These are phyloP conservation scores for Cryptococcus maquisensis DNA, from an alignment of 1,284 basidiomycete genomes.

Conservation along the genomic window DNA sequence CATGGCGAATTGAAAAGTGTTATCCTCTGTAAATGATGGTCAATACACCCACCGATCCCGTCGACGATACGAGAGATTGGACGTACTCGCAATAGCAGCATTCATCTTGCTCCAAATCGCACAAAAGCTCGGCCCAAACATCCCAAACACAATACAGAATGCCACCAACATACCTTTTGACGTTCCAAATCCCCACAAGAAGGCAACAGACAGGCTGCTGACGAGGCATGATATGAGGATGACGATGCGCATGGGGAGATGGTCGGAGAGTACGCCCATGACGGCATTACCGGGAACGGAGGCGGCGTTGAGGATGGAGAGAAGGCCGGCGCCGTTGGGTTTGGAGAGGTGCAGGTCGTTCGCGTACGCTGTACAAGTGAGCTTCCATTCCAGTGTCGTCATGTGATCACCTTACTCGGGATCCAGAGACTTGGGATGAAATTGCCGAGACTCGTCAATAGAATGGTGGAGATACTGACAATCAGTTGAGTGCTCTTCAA, in stretches of 20 bases:
- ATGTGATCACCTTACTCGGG: slow-evolving; percentile 32
- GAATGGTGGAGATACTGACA: slow-evolving; percentile 34
- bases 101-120: slow-evolving; percentile 40
- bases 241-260: slow-evolving; percentile 30
- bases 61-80: neutral
- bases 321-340: slow-evolving; percentile 40
- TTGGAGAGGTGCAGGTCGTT: slow-evolving; percentile 31
- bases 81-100: slow-evolving; percentile 30
- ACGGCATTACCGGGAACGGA: slow-evolving; percentile 43
- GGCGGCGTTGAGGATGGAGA: slow-evolving; percentile 47
- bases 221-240: slow-evolving; percentile 38
- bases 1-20: slow-evolving; percentile 32
- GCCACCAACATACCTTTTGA: slow-evolving; percentile 25
- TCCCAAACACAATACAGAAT: slow-evolving; percentile 34
- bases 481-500: slow-evolving; percentile 26
- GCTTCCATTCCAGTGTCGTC: neutral
- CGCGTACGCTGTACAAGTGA: slow-evolving; percentile 30
- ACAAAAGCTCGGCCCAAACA: slow-evolving; percentile 33
- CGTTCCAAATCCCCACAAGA: slow-evolving; percentile 48
- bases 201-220: slow-evolving; percentile 34
- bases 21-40: slow-evolving; percentile 28
- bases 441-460: slow-evolving; percentile 43
- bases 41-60: neutral
- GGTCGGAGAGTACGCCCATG: slow-evolving; percentile 44
- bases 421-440: slow-evolving; percentile 47